A percentile compares a stretch with the other conserved stretches of the same genome.
Evolutionary conservation across 2,329 filamentous ascomycete species (phyloP).

Genomic region (Paecilomyces variotii): DNA sequence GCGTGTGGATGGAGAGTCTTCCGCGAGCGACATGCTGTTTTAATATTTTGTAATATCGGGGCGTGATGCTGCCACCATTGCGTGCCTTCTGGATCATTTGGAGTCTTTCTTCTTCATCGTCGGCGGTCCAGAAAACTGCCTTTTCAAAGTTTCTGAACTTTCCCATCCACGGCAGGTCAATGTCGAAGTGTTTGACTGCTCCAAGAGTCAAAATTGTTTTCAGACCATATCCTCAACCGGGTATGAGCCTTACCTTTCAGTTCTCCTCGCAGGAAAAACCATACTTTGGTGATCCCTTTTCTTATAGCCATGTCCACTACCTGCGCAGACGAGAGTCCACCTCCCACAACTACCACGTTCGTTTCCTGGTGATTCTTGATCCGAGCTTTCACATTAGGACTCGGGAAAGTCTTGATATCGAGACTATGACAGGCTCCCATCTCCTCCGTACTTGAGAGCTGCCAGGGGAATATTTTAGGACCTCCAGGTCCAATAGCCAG

Average conservation of each 20-base stretch:
- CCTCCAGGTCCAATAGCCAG: slow-evolving; percentile 64
- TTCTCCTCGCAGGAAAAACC: slow-evolving; percentile 57
- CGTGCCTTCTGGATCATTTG: slow-evolving; percentile 59
- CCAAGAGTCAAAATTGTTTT: slow-evolving; percentile 4
- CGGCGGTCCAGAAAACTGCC: slow-evolving; percentile 67
- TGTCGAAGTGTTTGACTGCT: slow-evolving; percentile 65
- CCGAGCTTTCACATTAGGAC: slow-evolving; percentile 43
- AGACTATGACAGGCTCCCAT: slow-evolving; percentile 56
- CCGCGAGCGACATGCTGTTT: slow-evolving; percentile 50
- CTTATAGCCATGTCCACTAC: slow-evolving; percentile 59
- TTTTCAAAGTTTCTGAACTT: slow-evolving; percentile 75
- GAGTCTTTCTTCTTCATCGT: slow-evolving; percentile 60
- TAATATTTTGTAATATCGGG: slow-evolving; percentile 58
- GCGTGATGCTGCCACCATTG: slow-evolving; percentile 69
- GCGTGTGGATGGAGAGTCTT: slow-evolving; percentile 48
- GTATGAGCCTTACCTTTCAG: slow-evolving; percentile 32
- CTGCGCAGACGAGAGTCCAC: slow-evolving; percentile 69
- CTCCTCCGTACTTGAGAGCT: slow-evolving; percentile 32
- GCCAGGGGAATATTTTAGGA: slow-evolving; percentile 42
- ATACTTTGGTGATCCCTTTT: slow-evolving; percentile 59
- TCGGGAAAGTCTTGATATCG: slow-evolving; percentile 53
- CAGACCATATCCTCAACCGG: background rate
- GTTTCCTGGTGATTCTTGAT: slow-evolving; percentile 47
- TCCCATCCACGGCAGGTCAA: slow-evolving; percentile 69
- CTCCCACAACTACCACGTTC: slow-evolving; percentile 63